phyloP scores from a whole-genome alignment of 768 basidiomycete species.

The Chiua virens region DNA sequence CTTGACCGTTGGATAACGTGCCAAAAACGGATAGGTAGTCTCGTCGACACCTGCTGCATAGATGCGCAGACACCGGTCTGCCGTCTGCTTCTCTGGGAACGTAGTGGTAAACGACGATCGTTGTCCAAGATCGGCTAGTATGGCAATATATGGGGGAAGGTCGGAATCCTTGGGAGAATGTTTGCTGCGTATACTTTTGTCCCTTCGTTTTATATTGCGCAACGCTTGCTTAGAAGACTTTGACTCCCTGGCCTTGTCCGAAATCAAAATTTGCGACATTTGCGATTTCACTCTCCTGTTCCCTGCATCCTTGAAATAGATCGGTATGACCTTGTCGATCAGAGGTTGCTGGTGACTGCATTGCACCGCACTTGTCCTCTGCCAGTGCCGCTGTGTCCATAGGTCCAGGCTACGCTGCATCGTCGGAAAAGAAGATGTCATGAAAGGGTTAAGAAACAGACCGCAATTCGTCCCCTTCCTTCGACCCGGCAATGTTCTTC shows the following conservation, averaged over 20 bases:
- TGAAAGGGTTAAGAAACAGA: no score
- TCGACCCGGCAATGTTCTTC: not conserved
- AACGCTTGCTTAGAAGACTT: not conserved
- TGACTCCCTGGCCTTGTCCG: slow-evolving; percentile 8
- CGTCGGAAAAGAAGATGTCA: not conserved
- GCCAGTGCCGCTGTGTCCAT: not conserved
- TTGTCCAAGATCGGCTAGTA: slow-evolving; percentile 10
- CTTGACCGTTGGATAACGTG: not conserved
- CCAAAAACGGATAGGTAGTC: slow-evolving; percentile 8
- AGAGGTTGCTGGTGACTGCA: slow-evolving; percentile 11
- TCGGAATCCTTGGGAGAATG: not conserved
- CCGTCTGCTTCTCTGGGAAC: not conserved
- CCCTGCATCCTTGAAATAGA: slow-evolving; percentile 6
- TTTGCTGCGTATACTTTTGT: not conserved
- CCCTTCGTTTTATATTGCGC: not conserved
- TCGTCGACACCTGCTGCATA: not conserved
- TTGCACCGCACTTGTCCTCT: slow-evolving; percentile 19
- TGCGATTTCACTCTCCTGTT: not conserved
- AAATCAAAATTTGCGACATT: slow-evolving; percentile 20
- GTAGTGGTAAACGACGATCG: not conserved
- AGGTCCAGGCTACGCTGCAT: not conserved
- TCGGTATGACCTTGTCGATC: slow-evolving; percentile 13
- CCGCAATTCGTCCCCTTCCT: not conserved
- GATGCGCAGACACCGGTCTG: slow-evolving; percentile 7
- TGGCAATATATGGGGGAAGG: slow-evolving; percentile 4